phyloP scores from a whole-genome alignment of 2,329 filamentous ascomycete species.

The Cladosporium sp. region DNA sequence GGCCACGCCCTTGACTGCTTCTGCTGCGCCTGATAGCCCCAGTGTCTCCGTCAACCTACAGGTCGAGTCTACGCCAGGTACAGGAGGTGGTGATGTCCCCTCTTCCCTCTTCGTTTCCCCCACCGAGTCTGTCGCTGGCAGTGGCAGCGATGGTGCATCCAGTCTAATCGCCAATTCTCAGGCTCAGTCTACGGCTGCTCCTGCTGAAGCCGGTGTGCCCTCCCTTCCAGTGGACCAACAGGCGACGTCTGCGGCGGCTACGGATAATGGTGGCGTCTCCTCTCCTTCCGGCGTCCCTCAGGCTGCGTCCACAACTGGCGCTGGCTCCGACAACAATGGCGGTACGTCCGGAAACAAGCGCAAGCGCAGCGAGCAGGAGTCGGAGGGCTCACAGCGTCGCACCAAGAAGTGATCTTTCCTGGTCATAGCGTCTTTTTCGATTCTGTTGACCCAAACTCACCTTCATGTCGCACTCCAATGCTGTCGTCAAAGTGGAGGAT shows the following conservation, averaged over 20 bases:
- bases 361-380: neutral
- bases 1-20: neutral
- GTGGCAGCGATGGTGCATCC: too few species aligned
- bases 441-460: neutral
- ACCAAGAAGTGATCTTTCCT: neutral
- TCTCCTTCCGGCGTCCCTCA: neutral
- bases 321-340: neutral
- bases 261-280: neutral
- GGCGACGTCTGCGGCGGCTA: neutral
- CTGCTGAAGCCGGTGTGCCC: neutral
- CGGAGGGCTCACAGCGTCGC: neutral
- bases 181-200: neutral
- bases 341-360: neutral
- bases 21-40: neutral
- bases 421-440: neutral
- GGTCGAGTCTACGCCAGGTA: neutral
- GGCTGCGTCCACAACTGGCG: neutral
- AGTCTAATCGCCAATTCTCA: neutral
- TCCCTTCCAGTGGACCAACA: neutral
- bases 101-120: neutral
- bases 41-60: neutral
- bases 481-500: neutral
- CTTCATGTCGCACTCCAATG: neutral
- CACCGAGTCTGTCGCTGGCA: too few species aligned
- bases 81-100: too few species aligned